These are phyloP conservation scores for Laetiporus sulphureus DNA, from an alignment of 1,284 basidiomycete genomes.

Conservation along the genomic window DNA sequence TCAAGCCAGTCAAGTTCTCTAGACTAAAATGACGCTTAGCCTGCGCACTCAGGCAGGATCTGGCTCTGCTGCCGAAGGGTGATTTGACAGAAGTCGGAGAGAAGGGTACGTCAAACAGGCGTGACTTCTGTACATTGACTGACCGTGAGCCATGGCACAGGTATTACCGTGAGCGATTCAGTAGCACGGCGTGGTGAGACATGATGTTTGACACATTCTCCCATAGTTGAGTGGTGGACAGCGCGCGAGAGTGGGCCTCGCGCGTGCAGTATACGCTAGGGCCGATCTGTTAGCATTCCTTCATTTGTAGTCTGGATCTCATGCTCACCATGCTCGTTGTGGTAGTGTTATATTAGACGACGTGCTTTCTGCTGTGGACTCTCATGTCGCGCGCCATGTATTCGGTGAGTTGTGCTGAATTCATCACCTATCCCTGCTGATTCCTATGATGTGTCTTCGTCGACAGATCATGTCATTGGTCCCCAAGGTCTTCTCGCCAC, in stretches of 20 bases:
- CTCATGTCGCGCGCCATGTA: slow-evolving; percentile 38
- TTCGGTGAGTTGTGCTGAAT: slow-evolving; percentile 33
- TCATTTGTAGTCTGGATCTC: slow-evolving; percentile 14
- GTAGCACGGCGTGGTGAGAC: not conserved
- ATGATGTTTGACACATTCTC: not conserved
- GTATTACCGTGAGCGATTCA: slow-evolving; percentile 31
- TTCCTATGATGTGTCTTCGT: slow-evolving; percentile 6
- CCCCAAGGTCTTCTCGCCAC: slow-evolving; percentile 79
- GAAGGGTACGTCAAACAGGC: slow-evolving; percentile 41
- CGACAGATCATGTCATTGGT: slow-evolving; percentile 81
- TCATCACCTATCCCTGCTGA: no score
- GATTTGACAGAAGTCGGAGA: slow-evolving; percentile 77
- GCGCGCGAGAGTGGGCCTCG: slow-evolving; percentile 50
- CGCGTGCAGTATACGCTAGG: slow-evolving; percentile 36
- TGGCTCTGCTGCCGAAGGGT: slow-evolving; percentile 67
- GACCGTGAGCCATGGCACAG: slow-evolving; percentile 10
- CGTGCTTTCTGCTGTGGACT: slow-evolving; percentile 49
- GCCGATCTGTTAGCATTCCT: slow-evolving; percentile 31
- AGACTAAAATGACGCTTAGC: slow-evolving; percentile 35
- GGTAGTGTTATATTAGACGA: slow-evolving; percentile 43
- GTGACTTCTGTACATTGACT: not conserved
- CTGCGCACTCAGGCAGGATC: slow-evolving; percentile 80
- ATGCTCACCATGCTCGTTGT: not conserved
- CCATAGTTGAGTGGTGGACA: slow-evolving; percentile 57
- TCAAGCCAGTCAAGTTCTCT: not conserved